These are phyloP conservation scores for Ramalina intermedia DNA, from an alignment of 495 filamentous ascomycete species.

Conservation along the genomic window DNA sequence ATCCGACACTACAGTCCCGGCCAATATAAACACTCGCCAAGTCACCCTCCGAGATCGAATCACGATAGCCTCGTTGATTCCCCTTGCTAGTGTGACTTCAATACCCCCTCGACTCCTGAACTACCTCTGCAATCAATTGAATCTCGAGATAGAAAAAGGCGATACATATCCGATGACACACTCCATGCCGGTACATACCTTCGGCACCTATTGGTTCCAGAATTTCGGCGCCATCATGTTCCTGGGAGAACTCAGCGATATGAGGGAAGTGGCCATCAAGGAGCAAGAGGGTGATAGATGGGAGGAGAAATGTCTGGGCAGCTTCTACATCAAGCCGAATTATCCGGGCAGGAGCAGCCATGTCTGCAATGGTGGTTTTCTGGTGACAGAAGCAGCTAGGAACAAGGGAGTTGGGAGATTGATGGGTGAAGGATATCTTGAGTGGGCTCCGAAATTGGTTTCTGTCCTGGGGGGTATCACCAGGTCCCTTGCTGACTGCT, in stretches of 20 bases:
- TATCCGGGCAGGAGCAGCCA: slow-evolving; percentile 94
- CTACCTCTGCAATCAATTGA: slow-evolving; percentile 76
- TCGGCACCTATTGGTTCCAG: slow-evolving; percentile 87
- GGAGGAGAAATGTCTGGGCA: slow-evolving; percentile 74
- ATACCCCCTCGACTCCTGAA: slow-evolving; percentile 61
- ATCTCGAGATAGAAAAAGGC: slow-evolving; percentile 87
- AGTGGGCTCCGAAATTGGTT: slow-evolving; percentile 83
- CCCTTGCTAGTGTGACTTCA: slow-evolving; percentile 59
- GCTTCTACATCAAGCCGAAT: slow-evolving; percentile 95
- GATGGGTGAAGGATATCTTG: slow-evolving; percentile 88
- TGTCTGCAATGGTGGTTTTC: slow-evolving; percentile 89
- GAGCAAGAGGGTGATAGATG: slow-evolving; percentile 52
- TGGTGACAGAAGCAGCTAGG: slow-evolving; percentile 80
- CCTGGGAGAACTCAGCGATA: slow-evolving; percentile 59
- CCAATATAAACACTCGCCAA: slow-evolving; percentile 58
- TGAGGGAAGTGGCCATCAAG: slow-evolving; percentile 42
- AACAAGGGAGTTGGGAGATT: slow-evolving; percentile 81
- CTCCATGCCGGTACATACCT: slow-evolving; percentile 56
- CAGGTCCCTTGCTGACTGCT: not conserved
- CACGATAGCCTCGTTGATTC: slow-evolving; percentile 80
- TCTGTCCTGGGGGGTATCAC: slow-evolving; percentile 12
- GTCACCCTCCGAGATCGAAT: slow-evolving; percentile 83
- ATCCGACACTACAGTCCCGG: slow-evolving; percentile 40
- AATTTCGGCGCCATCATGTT: slow-evolving; percentile 93
- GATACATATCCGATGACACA: slow-evolving; percentile 94